These are phyloP conservation scores for Taphrina pruni DNA, from an alignment of 1,139 yeast species.

Conservation along the genomic window DNA sequence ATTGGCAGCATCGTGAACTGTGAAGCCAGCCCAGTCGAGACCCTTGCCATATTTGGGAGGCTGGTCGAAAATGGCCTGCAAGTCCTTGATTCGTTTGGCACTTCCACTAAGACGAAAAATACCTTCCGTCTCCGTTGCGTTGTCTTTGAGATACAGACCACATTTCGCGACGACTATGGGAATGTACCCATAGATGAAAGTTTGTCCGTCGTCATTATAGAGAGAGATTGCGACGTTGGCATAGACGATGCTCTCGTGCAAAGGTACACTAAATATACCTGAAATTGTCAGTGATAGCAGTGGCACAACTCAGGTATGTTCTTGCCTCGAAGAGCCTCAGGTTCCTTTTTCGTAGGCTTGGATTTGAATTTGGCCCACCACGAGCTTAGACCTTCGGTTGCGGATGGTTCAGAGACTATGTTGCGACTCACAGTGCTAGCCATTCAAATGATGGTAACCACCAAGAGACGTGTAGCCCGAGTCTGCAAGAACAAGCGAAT, in stretches of 20 bases:
- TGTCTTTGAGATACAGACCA: slow-evolving; percentile 80
- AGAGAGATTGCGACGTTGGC: slow-evolving; percentile 79
- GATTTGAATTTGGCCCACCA: slow-evolving; percentile 41
- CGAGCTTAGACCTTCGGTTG: slow-evolving; percentile 35
- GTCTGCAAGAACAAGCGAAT: background rate
- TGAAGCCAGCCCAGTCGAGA: slow-evolving; percentile 87
- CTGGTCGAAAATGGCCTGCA: slow-evolving; percentile 79
- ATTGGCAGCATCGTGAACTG: slow-evolving; percentile 98
- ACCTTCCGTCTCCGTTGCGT: slow-evolving; percentile 76
- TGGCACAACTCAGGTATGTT: background rate
- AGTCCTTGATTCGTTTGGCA: slow-evolving; percentile 81
- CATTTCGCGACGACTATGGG: slow-evolving; percentile 96
- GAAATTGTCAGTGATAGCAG: slow-evolving; percentile 33
- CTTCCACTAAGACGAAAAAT: slow-evolving; percentile 94
- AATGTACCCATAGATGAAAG: slow-evolving; percentile 73
- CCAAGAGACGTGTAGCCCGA: background rate
- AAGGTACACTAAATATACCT: slow-evolving; percentile 80
- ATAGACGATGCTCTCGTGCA: slow-evolving; percentile 69
- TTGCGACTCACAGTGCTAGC: slow-evolving; percentile 36
- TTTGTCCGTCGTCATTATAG: slow-evolving; percentile 58
- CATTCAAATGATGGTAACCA: slow-evolving; percentile 2
- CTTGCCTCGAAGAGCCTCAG: slow-evolving; percentile 23
- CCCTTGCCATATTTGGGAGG: slow-evolving; percentile 91
- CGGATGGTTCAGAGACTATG: background rate
- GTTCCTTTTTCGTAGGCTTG: slow-evolving; percentile 27